Evolutionary conservation across 495 filamentous ascomycete species (phyloP).

Genomic region (Aspergillus homomorphus): DNA sequence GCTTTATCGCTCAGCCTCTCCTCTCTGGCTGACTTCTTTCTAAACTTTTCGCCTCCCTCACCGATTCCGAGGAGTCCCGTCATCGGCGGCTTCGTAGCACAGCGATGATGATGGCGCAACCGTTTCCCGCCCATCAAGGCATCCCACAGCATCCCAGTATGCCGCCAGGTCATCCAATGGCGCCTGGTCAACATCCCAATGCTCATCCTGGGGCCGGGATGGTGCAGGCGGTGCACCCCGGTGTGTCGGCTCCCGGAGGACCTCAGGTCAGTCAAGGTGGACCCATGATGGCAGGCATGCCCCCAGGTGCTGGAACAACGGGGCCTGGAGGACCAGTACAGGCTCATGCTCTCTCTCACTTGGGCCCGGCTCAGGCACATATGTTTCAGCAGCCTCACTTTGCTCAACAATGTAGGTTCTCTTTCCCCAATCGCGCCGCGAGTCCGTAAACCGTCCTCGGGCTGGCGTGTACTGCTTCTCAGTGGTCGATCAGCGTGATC

Average conservation of each 20-base stretch:
- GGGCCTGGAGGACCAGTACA: constrained; percentile 57
- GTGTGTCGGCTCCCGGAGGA: constrained; percentile 75
- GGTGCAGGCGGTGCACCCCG: constrained; percentile 77
- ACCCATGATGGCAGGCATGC: constrained; percentile 79
- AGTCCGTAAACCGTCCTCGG: too few species aligned
- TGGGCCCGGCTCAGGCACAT: constrained; percentile 66
- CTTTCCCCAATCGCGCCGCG: background rate
- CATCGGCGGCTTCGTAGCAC: constrained; percentile 43
- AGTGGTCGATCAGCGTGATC: background rate
- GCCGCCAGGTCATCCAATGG: constrained; percentile 76
- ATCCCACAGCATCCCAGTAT: constrained; percentile 72
- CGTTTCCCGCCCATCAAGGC: constrained; percentile 67
- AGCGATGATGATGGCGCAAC: constrained; percentile 71
- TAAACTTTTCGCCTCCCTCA: constrained; percentile 8
- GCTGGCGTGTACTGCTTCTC: background rate
- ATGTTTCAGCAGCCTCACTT: constrained; percentile 60
- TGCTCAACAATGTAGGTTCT: constrained; percentile 39
- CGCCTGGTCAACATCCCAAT: constrained; percentile 65
- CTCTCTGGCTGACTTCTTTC: background rate
- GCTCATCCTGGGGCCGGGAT: constrained; percentile 56
- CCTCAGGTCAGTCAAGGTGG: constrained; percentile 77
- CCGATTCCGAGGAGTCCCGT: constrained; percentile 24
- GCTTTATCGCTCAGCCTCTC: background rate
- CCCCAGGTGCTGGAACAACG: constrained; percentile 57
- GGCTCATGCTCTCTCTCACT: constrained; percentile 75